Conservation (phyloP, 2,329 filamentous ascomycete genomes). For the Knufia fluminis region DNA sequence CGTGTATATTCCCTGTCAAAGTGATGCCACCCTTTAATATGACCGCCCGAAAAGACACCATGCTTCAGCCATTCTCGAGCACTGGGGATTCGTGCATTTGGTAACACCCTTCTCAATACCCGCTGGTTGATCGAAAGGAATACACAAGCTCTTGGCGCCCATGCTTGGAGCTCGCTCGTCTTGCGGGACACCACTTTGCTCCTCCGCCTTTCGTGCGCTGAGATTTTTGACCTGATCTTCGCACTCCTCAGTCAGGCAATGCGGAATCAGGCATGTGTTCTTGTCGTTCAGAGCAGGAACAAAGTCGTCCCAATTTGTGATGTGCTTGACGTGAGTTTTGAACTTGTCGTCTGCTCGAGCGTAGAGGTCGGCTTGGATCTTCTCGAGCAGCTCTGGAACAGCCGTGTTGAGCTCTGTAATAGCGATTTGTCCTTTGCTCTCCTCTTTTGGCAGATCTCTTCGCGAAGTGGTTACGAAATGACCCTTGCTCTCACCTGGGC, state of each 20-base stretch:
- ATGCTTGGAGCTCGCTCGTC: conserved; percentile 65
- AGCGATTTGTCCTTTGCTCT: conserved; percentile 58
- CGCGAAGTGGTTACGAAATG: conserved; percentile 76
- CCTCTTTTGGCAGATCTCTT: conserved; percentile 60
- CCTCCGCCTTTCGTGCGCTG: conserved; percentile 61
- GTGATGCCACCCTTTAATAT: too few species aligned
- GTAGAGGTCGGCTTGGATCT: conserved; percentile 78
- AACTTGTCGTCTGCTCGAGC: conserved; percentile 68
- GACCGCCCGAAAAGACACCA: conserved; percentile 84
- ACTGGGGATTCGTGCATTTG: conserved; percentile 87
- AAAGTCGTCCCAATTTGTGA: conserved; percentile 86
- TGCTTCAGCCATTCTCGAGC: conserved; percentile 62
- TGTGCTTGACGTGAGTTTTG: conserved; percentile 66
- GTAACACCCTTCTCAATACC: conserved; percentile 71
- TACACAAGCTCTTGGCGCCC: conserved; percentile 68
- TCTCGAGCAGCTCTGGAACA: conserved; percentile 74
- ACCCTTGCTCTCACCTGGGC: conserved; percentile 84
- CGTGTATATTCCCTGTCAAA: too few species aligned
- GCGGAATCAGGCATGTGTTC: conserved; percentile 86
- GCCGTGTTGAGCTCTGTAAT: conserved; percentile 63
- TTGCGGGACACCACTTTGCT: conserved; percentile 56
- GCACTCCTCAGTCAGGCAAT: conserved; percentile 74
- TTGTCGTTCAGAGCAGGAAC: conserved; percentile 81
- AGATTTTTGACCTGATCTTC: conserved; percentile 93
- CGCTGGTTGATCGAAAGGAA: conserved; percentile 78